phyloP scores from a whole-genome alignment of 768 basidiomycete genomes.

The Suillus occidentalis region DNA sequence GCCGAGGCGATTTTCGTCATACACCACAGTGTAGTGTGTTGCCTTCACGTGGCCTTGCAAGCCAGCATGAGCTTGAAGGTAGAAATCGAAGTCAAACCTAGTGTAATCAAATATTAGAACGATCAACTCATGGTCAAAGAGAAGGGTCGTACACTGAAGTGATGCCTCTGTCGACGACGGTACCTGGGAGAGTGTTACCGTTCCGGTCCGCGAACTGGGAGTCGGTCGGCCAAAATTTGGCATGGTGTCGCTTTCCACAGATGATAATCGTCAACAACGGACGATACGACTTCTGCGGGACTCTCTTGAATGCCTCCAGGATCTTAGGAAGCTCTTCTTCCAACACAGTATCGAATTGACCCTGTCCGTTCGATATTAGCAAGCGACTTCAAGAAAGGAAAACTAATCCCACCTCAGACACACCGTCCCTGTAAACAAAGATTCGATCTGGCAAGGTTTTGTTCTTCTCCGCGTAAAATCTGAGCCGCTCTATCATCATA shows the following conservation, averaged over 20 bases:
- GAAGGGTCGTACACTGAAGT: conserved; percentile 56
- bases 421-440: conserved; percentile 77
- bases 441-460: conserved; percentile 63
- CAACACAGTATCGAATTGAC: conserved; percentile 68
- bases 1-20: conserved; percentile 70
- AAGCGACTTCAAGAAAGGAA: background rate
- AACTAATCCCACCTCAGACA: conserved; percentile 62
- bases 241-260: conserved; percentile 70
- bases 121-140: conserved; percentile 17
- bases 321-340: conserved; percentile 63
- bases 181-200: conserved; percentile 78
- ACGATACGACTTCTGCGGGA: conserved; percentile 48
- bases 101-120: background rate
- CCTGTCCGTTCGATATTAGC: conserved; percentile 38
- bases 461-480: conserved; percentile 55
- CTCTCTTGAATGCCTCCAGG: conserved; percentile 51
- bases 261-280: conserved; percentile 73
- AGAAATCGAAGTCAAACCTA: conserved; percentile 66
- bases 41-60: conserved; percentile 69
- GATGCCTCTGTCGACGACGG: conserved; percentile 77
- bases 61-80: conserved; percentile 73
- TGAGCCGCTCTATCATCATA: conserved; percentile 74
- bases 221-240: conserved; percentile 58
- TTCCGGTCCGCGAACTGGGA: conserved; percentile 53
- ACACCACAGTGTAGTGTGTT: conserved; percentile 79